Base-by-base conservation (phyloP, 768 basidiomycete genomes). In the Dendrothele bispora region DNA sequence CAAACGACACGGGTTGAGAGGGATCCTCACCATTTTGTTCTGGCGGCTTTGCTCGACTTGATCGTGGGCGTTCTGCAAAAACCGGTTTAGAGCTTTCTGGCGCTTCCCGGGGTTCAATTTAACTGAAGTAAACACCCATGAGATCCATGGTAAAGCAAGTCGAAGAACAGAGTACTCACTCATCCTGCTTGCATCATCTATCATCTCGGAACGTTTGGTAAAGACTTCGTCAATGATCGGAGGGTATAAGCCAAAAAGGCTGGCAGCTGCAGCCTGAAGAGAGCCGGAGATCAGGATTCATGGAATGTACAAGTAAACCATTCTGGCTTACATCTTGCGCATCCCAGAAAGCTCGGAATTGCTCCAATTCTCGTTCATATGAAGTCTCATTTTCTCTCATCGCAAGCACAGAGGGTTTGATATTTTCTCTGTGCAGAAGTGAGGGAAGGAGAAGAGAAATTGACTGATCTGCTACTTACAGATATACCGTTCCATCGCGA, bases 131-230 rank as follows among this genome's bases (percentile, higher is more conserved):
- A 30, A 34, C 34, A 49, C 32, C 24, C 29, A 30, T 36, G 46
- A 4, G 38, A 25, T 27, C n/a, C 24, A 38, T 25, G 7, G 29
- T 26, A 15, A 24, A 20, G n/a, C n/a, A n/a, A n/a, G 21, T 43
- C 22, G 36, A 35, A 30, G 24, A 21, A 14, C 22, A 30, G 7
- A 14, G 27, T 5, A 65, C 70, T 50, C 21, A 73, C 74, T 48
- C 63, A 67, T 69, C 49, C 63, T 61, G 47, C 68, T 70, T 25
- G 69, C 70, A 34, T 59, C 52, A 32, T 73, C 63, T 28, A 72
- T 61, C 17, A 53, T 47, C 11, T 63, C 55, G 7, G 68, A 57
- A 10, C 74, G 64, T 27, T 63, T 65, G 22, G 58, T 52, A 21
- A 68, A 70, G 14, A 74, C 39, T 35, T 69, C 64, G 24, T 68